Conservation (phyloP, 345 rosid genomes). For the Gossypium stocksii region DNA sequence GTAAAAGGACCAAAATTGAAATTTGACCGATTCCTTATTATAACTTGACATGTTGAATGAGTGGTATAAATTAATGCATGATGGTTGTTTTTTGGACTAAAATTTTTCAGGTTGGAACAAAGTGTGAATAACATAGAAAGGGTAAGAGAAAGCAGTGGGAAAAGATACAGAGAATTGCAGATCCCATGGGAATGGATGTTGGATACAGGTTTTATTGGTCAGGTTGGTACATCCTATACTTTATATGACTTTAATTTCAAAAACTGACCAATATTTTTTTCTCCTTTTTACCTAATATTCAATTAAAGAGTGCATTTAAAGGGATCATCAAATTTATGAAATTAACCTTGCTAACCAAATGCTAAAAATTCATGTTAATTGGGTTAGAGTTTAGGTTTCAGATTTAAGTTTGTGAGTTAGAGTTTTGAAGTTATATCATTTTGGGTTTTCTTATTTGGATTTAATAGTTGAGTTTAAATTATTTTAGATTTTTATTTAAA, state of each 20-base stretch:
- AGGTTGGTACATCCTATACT: constrained; percentile 45
- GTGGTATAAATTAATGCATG: constrained; percentile 23
- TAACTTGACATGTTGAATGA: constrained; percentile 13
- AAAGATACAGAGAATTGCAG: constrained; percentile 74
- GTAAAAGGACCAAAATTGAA: too few species aligned
- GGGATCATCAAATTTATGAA: background rate
- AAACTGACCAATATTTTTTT: background rate
- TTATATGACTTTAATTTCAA: background rate
- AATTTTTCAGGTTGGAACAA: constrained; percentile 67
- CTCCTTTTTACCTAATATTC: background rate
- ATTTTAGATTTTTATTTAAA: too few species aligned
- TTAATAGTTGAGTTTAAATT: too few species aligned
- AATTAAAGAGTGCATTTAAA: background rate
- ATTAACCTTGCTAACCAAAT: background rate
- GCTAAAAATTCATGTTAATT: background rate
- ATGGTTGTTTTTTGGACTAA: background rate
- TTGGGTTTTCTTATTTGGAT: too few species aligned
- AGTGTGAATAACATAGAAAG: constrained; percentile 57
- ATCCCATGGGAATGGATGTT: constrained; percentile 98
- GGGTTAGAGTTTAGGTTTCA: too few species aligned
- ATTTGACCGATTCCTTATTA: background rate
- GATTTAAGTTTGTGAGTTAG: too few species aligned
- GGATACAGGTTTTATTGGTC: constrained; percentile 70
- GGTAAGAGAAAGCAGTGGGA: constrained; percentile 51
- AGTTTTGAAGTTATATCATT: too few species aligned